A percentile compares a stretch with the other conserved stretches of the same genome.
These are phyloP conservation scores for Venturia oleaginea DNA, from an alignment of 2,329 filamentous ascomycete genomes.

Conservation along the genomic window DNA sequence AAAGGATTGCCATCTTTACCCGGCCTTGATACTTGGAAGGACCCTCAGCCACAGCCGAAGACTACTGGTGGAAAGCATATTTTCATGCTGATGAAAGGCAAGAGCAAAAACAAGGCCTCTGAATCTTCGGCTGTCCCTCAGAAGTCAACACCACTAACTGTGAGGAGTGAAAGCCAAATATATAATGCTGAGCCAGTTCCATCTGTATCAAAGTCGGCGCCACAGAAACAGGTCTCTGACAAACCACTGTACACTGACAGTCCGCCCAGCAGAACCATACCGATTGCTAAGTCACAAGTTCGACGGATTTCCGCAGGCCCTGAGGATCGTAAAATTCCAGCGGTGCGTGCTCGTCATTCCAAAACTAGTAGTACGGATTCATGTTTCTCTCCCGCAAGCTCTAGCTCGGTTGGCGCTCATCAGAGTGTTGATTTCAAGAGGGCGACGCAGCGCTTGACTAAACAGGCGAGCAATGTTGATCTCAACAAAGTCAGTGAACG, in stretches of 20 bases:
- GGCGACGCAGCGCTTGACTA: neutral
- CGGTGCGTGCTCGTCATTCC: conserved; percentile 1
- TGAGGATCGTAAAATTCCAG: neutral
- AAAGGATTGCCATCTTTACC: conserved; percentile 39
- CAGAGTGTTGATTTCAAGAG: neutral
- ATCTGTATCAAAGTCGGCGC: neutral
- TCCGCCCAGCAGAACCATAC: neutral
- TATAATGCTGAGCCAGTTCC: neutral
- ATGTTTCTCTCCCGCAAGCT: conserved; percentile 9
- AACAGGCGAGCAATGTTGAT: conserved; percentile 1
- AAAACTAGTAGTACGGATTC: conserved; percentile 10
- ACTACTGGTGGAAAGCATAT: neutral
- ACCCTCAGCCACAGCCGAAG: neutral
- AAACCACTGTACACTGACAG: neutral
- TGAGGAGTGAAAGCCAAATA: neutral
- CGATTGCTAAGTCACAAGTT: conserved; percentile 1
- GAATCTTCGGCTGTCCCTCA: neutral
- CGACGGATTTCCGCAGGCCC: neutral
- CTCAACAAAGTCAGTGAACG: conserved; percentile 2
- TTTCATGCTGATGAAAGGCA: conserved; percentile 9
- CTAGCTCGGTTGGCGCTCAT: neutral
- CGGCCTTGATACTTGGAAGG: conserved; percentile 28
- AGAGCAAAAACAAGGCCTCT: neutral
- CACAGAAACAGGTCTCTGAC: neutral
- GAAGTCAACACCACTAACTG: neutral